Evolutionary conservation across 2,329 filamentous ascomycete species (phyloP).

Genomic region (Cadophora sp.): DNA sequence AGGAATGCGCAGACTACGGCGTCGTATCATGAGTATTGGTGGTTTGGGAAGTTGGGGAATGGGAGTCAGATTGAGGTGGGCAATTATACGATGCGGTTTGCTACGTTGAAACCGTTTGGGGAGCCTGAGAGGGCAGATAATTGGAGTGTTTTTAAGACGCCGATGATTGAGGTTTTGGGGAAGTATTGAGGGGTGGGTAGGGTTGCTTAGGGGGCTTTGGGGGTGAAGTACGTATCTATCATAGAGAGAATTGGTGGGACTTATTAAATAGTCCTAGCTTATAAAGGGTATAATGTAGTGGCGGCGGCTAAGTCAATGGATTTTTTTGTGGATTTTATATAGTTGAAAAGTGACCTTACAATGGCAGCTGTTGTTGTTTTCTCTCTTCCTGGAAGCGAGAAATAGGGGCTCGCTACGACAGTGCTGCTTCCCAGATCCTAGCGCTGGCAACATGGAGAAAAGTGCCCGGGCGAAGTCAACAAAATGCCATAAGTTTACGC

Average conservation of each 20-base stretch:
- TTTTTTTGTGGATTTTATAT: no score
- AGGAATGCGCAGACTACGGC: slow-evolving; percentile 9
- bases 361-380: no score
- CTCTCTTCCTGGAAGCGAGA: no score
- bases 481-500: background rate
- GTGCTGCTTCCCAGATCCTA: background rate
- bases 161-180: slow-evolving; percentile 12
- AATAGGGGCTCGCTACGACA: no score
- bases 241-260: no score
- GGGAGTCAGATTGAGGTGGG: slow-evolving; percentile 16
- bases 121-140: background rate
- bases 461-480: no score
- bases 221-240: no score
- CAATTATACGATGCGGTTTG: slow-evolving; percentile 16
- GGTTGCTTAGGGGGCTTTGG: background rate
- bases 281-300: no score
- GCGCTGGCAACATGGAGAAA: no score
- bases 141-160: slow-evolving; percentile 17
- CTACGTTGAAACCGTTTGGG: slow-evolving; percentile 16
- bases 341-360: no score
- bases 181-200: slow-evolving; percentile 10
- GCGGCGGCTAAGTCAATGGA: no score
- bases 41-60: slow-evolving; percentile 20
- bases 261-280: no score
- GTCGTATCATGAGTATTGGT: slow-evolving; percentile 17